Conservation (phyloP, 139 green algal genomes). For the Volvox africanus region DNA sequence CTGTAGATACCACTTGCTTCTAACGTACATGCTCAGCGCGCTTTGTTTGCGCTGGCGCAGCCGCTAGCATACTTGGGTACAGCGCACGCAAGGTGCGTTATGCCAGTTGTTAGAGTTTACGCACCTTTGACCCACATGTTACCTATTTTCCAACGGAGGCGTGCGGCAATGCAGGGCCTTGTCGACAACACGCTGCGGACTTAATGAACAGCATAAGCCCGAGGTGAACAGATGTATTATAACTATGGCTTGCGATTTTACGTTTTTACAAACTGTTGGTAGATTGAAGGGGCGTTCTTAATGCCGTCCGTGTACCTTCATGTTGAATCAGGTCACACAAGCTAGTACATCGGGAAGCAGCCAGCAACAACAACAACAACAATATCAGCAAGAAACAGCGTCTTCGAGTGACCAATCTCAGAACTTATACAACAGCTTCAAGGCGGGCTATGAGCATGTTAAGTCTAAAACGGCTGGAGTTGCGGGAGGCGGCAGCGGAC, state of each 20-base stretch:
- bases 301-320: background rate
- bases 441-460: constrained; percentile 48
- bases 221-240: background rate
- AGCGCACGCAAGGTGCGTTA: background rate
- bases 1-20: constrained; percentile 6
- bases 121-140: background rate
- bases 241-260: background rate
- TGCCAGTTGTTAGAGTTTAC: background rate
- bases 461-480: constrained; percentile 33
- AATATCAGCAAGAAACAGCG: constrained; percentile 34
- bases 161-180: background rate
- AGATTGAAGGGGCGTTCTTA: background rate
- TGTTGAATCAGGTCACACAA: background rate
- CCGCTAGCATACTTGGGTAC: background rate
- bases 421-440: constrained; percentile 54
- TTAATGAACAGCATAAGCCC: constrained; percentile 15
- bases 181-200: background rate
- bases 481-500: constrained; percentile 2
- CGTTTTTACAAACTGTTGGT: background rate
- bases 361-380: constrained; percentile 43
- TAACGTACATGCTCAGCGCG: background rate
- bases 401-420: constrained; percentile 40
- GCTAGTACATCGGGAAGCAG: constrained; percentile 26
- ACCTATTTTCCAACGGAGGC: background rate
- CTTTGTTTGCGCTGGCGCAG: background rate